Evolutionary conservation across 805 yeast genomes (phyloP), one percentile per base, ranked within the genome.

Genomic region (Metschnikowia baotianmanensis): DNA sequence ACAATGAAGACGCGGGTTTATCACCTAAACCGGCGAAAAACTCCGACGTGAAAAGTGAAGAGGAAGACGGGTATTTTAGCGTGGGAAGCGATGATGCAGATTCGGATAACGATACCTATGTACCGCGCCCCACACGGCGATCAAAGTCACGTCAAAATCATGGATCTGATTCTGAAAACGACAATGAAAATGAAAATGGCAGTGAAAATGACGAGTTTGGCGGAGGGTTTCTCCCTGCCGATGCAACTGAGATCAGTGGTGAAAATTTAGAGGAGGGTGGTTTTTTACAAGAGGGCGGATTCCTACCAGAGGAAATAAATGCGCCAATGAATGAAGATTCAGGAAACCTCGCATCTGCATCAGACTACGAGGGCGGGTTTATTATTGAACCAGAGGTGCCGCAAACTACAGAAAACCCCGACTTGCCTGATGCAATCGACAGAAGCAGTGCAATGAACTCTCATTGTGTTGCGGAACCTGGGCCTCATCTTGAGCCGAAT

Each of bases 221-320:
- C 7, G 66, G 62, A 13, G 64, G 63, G 11, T 59, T 58, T 36
- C n/a, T 55, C 3, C 22, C 36, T 9, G 58, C 52, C 3, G 36
- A 28, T 8, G 31, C 44, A 16, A 32, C n/a, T 12, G 32, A 11
- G 15, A 13, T 10, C 23, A 31, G 36, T 9, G 46, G 32, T 5
- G 47, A 22, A 1, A 29, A 21, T 22, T 43, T 34, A 9, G 51
- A 42, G 16, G 51, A 39, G 17, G 55, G 58, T 11, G 62, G 57
- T 19, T 56, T 48, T 42, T 27, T 50, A 15, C n/a, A n/a, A n/a
- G n/a, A n/a, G n/a, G n/a, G 58, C 11, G 62, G 57, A 18, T 56
- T 48, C 41, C 25, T 50, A 15, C 36, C 30, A 4, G 43, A 26
- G 12, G 40, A 31, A n/a, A 24, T n/a, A 1, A 8, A 6, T 24